These are phyloP conservation scores for Neurospora cerealis DNA, from an alignment of 495 filamentous ascomycete species.

Conservation along the genomic window DNA sequence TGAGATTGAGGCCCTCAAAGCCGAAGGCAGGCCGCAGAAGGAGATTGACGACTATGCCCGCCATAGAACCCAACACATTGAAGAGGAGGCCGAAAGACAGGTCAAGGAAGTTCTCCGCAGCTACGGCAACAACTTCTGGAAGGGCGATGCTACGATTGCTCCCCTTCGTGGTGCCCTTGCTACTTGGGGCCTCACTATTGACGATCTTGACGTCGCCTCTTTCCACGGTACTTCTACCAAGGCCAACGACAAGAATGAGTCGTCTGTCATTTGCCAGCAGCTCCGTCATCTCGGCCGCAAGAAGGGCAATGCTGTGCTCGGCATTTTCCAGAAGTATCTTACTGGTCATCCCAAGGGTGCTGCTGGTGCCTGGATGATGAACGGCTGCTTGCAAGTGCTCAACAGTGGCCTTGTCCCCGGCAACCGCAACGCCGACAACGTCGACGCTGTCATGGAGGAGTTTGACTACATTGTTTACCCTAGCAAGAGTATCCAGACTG, in stretches of 20 bases:
- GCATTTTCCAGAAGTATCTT: slow-evolving; percentile 99
- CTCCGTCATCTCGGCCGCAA: slow-evolving; percentile 86
- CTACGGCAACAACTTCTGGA: slow-evolving; percentile 98
- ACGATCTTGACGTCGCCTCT: slow-evolving; percentile 87
- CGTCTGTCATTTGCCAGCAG: slow-evolving; percentile 94
- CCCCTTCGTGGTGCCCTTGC: slow-evolving; percentile 90
- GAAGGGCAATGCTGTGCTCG: slow-evolving; percentile 91
- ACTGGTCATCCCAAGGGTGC: slow-evolving; percentile 99
- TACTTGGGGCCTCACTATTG: slow-evolving; percentile 95
- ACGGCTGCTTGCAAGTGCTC: slow-evolving; percentile 89
- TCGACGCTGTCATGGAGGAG: slow-evolving; percentile 90
- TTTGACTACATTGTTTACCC: slow-evolving; percentile 98
- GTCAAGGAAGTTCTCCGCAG: slow-evolving; percentile 85
- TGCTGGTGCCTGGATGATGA: slow-evolving; percentile 99
- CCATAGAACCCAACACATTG: slow-evolving; percentile 76
- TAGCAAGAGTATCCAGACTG: slow-evolving; percentile 89
- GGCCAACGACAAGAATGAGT: slow-evolving; percentile 99
- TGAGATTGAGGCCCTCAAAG: slow-evolving; percentile 84
- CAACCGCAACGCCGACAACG: slow-evolving; percentile 96
- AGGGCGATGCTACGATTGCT: slow-evolving; percentile 83
- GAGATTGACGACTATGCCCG: slow-evolving; percentile 71
- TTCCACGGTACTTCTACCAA: slow-evolving; percentile 99
- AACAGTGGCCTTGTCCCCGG: slow-evolving; percentile 90
- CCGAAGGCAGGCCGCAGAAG: slow-evolving; percentile 58
- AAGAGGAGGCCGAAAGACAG: slow-evolving; percentile 80